Evolutionary conservation across 2,329 filamentous ascomycete genomes (phyloP).

Genomic region (Aureobasidium lini): DNA sequence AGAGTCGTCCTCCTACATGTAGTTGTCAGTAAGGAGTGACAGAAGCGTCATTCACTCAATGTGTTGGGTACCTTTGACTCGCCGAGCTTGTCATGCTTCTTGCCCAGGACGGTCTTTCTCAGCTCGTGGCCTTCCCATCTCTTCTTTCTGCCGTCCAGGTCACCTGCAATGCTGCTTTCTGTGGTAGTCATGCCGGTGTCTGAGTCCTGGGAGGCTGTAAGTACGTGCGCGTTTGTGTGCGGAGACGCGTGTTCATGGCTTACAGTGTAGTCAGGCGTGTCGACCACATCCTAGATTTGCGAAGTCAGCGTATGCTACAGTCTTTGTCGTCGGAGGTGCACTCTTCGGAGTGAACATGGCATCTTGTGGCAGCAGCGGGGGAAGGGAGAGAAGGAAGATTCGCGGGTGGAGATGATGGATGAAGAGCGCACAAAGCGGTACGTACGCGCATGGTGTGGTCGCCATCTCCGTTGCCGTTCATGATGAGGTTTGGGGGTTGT

Average conservation of each 20-base stretch:
- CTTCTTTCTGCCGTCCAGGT: conserved; percentile 67
- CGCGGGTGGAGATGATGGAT: background rate
- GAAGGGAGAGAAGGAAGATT: background rate
- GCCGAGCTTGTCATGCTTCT: conserved; percentile 86
- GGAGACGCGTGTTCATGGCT: background rate
- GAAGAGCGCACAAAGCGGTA: background rate
- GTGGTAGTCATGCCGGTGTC: conserved; percentile 60
- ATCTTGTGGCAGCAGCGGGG: background rate
- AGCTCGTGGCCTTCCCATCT: conserved; percentile 83
- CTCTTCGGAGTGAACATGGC: background rate
- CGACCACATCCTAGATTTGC: conserved; percentile 37
- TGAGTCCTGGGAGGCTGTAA: conserved; percentile 39
- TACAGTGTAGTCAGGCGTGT: conserved; percentile 54
- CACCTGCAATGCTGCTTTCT: conserved; percentile 79
- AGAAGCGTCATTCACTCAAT: background rate
- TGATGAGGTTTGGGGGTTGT: conserved; percentile 8
- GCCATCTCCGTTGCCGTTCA: conserved; percentile 18
- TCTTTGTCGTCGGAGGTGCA: background rate
- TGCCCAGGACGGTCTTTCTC: conserved; percentile 85
- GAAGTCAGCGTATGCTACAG: background rate
- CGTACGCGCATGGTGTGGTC: conserved; percentile 16
- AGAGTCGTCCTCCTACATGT: conserved; percentile 76
- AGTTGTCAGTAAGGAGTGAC: background rate
- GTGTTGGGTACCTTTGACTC: conserved; percentile 61
- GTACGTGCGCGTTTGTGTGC: background rate